Evolutionary conservation across 345 rosid species (phyloP).

Genomic region (Lagerstroemia speciosa): DNA sequence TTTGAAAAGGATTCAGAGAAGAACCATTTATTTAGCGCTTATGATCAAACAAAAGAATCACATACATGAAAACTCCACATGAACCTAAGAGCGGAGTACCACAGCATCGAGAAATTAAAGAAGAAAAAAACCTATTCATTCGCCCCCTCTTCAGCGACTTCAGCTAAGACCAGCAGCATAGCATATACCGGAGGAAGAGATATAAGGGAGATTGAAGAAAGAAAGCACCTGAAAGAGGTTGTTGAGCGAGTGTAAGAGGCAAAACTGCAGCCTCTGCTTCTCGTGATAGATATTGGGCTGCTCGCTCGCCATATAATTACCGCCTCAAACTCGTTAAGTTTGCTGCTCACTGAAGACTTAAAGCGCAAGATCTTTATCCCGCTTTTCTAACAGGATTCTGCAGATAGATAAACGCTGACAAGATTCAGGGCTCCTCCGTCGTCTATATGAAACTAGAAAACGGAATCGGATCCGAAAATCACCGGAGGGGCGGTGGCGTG

Average conservation of each 20-base stretch:
- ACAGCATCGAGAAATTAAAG: neutral
- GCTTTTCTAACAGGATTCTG: neutral
- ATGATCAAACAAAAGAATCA: neutral
- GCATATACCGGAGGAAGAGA: neutral
- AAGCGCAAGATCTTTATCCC: neutral
- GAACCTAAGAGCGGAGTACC: neutral
- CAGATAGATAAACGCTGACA: neutral
- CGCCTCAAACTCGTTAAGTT: neutral
- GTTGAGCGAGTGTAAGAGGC: conserved; percentile 83
- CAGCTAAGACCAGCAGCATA: neutral
- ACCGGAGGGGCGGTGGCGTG: no score
- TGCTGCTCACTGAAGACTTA: neutral
- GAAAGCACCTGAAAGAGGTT: conserved; percentile 76
- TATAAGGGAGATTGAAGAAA: neutral
- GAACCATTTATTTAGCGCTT: neutral
- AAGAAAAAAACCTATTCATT: neutral
- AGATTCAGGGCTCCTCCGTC: neutral
- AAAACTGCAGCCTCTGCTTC: conserved; percentile 68
- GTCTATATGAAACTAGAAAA: no score
- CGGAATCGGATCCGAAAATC: no score
- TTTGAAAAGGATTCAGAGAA: neutral
- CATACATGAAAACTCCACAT: neutral
- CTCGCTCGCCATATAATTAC: conserved; percentile 23
- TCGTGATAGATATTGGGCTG: conserved; percentile 60
- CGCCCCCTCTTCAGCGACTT: neutral